Conservation (phyloP, 371 early-diverging fungal genomes). For the Mucor circinelloides region DNA sequence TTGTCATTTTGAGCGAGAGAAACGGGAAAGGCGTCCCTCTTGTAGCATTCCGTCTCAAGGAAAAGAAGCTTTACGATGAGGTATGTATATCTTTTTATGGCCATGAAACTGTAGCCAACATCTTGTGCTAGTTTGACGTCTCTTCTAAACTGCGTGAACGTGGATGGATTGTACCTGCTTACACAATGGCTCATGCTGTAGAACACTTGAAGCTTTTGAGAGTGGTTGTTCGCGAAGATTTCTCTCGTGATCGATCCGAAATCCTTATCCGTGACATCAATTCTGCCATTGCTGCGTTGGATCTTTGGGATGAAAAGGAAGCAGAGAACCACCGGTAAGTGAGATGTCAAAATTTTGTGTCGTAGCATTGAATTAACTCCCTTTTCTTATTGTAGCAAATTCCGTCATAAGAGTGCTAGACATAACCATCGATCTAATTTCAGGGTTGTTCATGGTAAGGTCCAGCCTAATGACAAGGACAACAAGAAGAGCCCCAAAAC, state of each 20-base stretch:
- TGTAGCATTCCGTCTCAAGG: conserved; percentile 64
- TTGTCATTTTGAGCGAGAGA: conserved; percentile 56
- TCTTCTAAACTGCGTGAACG: conserved; percentile 52
- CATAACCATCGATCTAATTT: conserved; percentile 6
- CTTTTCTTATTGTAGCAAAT: not conserved
- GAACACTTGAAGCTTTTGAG: conserved; percentile 39
- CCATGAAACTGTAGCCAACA: not conserved
- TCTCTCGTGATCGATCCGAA: conserved; percentile 35
- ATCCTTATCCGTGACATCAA: conserved; percentile 34
- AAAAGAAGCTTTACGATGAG: conserved; percentile 30
- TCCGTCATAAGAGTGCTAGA: conserved; percentile 8
- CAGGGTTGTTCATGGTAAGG: not conserved
- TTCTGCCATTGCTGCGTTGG: conserved; percentile 15
- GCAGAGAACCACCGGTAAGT: conserved; percentile 17
- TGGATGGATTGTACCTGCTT: conserved; percentile 69
- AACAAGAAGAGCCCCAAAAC: not conserved
- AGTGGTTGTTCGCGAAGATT: conserved; percentile 47
- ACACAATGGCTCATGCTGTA: conserved; percentile 37
- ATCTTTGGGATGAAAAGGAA: conserved; percentile 9
- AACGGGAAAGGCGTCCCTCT: conserved; percentile 61
- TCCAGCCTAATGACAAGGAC: not conserved
- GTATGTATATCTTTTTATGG: conserved; percentile 1
- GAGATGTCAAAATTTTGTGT: not conserved
- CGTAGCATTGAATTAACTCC: not conserved
- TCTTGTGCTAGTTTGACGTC: conserved; percentile 50